These are phyloP conservation scores for Barnettozyma hawaiiensis DNA, from an alignment of 1,139 yeast species.

Conservation along the genomic window DNA sequence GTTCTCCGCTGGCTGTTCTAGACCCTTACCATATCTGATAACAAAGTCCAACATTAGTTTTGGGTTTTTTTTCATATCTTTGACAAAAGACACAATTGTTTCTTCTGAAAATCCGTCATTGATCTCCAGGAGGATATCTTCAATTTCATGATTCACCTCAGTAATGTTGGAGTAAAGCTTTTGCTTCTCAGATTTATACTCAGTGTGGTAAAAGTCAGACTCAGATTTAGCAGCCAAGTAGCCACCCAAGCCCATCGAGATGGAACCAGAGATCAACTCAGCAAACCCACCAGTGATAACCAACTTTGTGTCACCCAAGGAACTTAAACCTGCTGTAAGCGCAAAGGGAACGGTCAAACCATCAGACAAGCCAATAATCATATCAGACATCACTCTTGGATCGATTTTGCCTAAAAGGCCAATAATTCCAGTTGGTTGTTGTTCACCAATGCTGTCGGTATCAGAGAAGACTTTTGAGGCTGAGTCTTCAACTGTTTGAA, in stretches of 20 bases:
- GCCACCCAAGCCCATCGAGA: slow-evolving; percentile 84
- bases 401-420: slow-evolving; percentile 34
- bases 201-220: slow-evolving; percentile 61
- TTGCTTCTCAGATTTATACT: slow-evolving; percentile 66
- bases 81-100: slow-evolving; percentile 59
- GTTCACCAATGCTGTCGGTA: slow-evolving; percentile 5
- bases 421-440: slow-evolving; percentile 6
- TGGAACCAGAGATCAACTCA: slow-evolving; percentile 76
- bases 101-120: slow-evolving; percentile 50
- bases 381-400: slow-evolving; percentile 77
- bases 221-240: slow-evolving; percentile 79
- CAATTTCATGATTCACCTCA: slow-evolving; percentile 58
- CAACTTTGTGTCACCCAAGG: slow-evolving; percentile 66
- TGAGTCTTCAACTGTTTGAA: slow-evolving; percentile 5
- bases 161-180: slow-evolving; percentile 64
- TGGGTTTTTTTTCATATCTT: slow-evolving; percentile 66
- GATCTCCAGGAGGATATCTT: slow-evolving; percentile 63
- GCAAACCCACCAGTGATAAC: slow-evolving; percentile 87
- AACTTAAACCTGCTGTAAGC: slow-evolving; percentile 73
- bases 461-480: slow-evolving; percentile 9
- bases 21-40: slow-evolving; percentile 69
- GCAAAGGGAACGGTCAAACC: slow-evolving; percentile 85
- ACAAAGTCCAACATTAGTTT: slow-evolving; percentile 67
- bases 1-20: slow-evolving; percentile 81
- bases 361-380: slow-evolving; percentile 73